Evolutionary conservation across 2,329 filamentous ascomycete genomes (phyloP), one percentile per base, ranked within the genome.

Genomic region (Fusarium dlaminii): DNA sequence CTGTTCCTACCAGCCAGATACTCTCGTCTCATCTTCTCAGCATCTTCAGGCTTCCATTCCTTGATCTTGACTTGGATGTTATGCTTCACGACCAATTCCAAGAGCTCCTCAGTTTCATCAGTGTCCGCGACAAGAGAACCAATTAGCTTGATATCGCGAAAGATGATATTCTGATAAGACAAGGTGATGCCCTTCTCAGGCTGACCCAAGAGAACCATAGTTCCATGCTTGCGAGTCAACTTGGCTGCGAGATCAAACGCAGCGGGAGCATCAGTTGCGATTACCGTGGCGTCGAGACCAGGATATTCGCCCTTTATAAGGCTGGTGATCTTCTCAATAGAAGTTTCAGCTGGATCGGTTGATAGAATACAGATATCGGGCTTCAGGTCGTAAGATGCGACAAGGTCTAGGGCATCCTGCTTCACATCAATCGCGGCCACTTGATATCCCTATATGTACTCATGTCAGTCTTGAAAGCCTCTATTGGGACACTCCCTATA

Each of bases 21-120:
- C 12, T 70, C 60, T 6, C 52, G 54, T 18, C 60, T 49, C 66
- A 70, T 70, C 7, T 32, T 5, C 13, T 70, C 66, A 3, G 68
- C 60, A 14, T 66, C 60, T 8, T 66, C 68, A n/a, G 13, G 27
- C 27, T 43, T 60, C 66, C 66, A 70, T n/a, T 70, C 40, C 20
- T 56, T 56, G 11, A 70, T 42, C 24, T 66, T 66, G 18, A 65
- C 46, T 4, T 51, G 48, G 3, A 70, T 63, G 5, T 45, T 17
- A 4, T 70, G 66, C 24, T 70, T 22, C 3, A 49, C 54, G 2
- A 60, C 66, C 5, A 70, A 29, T 15, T 40, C n/a, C 5, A 70
- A 22, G 3, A 65, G 37, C 17, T 56, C 59, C 14, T 42, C 27
- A 1, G 49, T 27, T 6, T 55, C 48, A 14, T 45, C 30, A 0